Percentiles rank a stretch among this genome's conserved stretches.
Conservation (phyloP, 108 stramenopile genomes). For the Skeletonema grethae region DNA sequence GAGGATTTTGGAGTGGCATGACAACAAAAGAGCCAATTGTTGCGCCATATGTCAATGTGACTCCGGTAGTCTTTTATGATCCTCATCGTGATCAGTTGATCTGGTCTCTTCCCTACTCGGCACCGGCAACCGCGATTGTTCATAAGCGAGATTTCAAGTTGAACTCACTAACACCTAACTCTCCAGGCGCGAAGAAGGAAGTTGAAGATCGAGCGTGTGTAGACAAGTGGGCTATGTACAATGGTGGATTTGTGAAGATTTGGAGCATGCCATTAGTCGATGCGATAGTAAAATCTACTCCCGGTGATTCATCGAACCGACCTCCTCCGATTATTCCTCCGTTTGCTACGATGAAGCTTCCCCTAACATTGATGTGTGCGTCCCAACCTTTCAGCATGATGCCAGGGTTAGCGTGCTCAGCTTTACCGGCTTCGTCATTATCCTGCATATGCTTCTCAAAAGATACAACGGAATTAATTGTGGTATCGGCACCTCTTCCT, state of each 20-base stretch:
- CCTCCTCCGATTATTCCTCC: constrained; percentile 47
- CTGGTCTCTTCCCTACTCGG: constrained; percentile 58
- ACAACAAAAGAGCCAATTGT: constrained; percentile 18
- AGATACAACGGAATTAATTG: constrained; percentile 34
- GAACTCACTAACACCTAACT: constrained; percentile 11
- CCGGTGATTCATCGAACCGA: constrained; percentile 19
- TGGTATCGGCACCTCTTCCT: constrained; percentile 39
- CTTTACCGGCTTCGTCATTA: constrained; percentile 22
- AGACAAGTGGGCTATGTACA: constrained; percentile 29
- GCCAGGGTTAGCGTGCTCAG: constrained; percentile 21
- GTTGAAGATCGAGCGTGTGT: constrained; percentile 20
- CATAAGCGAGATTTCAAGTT: constrained; percentile 33
- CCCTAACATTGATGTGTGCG: constrained; percentile 23
- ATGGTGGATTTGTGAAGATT: constrained; percentile 47
- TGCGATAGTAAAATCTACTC: constrained; percentile 1
- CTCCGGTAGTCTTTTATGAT: constrained; percentile 53
- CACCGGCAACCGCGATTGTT: constrained; percentile 32
- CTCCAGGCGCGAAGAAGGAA: constrained; percentile 23
- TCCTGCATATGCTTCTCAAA: constrained; percentile 34
- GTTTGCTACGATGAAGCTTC: constrained; percentile 36
- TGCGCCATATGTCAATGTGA: constrained; percentile 46
- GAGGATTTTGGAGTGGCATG: constrained; percentile 12
- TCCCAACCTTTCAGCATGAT: constrained; percentile 13
- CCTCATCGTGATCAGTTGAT: constrained; percentile 63
- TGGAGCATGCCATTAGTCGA: constrained; percentile 38